These are phyloP conservation scores for Xerocomellus intermedius DNA, from an alignment of 768 basidiomycete species.

Conservation along the genomic window DNA sequence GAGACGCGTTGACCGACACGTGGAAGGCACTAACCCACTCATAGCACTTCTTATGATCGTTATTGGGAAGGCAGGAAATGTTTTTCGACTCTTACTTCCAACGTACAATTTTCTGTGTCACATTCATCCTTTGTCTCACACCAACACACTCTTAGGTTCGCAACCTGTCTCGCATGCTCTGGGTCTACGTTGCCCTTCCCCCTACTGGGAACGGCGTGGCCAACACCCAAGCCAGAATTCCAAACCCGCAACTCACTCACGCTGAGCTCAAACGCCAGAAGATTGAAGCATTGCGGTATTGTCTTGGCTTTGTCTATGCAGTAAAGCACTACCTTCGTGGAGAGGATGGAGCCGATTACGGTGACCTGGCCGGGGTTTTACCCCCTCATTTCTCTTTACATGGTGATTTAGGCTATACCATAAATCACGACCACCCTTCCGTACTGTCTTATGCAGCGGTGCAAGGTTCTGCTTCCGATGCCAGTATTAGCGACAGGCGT, in stretches of 20 bases:
- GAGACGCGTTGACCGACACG: not conserved
- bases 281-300: slow-evolving; percentile 64
- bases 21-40: not conserved
- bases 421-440: slow-evolving; percentile 30
- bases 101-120: slow-evolving; percentile 36
- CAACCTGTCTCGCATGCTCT: slow-evolving; percentile 73
- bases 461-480: slow-evolving; percentile 32
- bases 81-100: slow-evolving; percentile 68
- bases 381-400: slow-evolving; percentile 57
- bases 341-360: slow-evolving; percentile 70
- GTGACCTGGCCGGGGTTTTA: slow-evolving; percentile 66
- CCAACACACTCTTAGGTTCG: slow-evolving; percentile 44
- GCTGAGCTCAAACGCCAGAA: slow-evolving; percentile 63
- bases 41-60: slow-evolving; percentile 80
- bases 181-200: slow-evolving; percentile 75
- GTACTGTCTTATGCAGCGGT: slow-evolving; percentile 43
- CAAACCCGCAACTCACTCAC: slow-evolving; percentile 43
- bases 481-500: slow-evolving; percentile 18
- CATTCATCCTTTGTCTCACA: not conserved
- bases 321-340: slow-evolving; percentile 80
- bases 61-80: slow-evolving; percentile 89
- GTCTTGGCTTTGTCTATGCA: slow-evolving; percentile 70
- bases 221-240: slow-evolving; percentile 52
- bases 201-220: slow-evolving; percentile 45
- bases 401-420: slow-evolving; percentile 43